phyloP scores from a whole-genome alignment of 345 rosid species.

The Citrus australasica region DNA sequence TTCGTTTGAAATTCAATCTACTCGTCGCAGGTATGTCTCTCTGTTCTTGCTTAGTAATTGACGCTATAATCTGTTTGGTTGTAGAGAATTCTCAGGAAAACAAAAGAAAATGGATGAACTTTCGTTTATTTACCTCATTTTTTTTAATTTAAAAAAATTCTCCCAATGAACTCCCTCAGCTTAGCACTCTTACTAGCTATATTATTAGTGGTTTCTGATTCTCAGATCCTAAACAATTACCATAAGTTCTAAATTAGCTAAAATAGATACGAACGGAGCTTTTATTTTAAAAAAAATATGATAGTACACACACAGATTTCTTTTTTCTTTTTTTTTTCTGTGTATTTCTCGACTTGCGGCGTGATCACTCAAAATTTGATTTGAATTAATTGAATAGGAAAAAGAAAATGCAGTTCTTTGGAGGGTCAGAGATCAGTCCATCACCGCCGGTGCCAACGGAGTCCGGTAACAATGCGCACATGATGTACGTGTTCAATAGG shows the following conservation, averaged over 20 bases:
- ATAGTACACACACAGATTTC: background rate
- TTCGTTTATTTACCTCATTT: background rate
- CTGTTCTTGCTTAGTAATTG: background rate
- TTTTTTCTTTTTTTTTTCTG: background rate
- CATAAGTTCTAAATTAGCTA: background rate
- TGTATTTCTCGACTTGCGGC: background rate
- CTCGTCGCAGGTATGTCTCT: background rate
- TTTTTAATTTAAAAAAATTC: background rate
- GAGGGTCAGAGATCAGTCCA: constrained; percentile 87
- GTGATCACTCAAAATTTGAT: background rate
- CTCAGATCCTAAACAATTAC: background rate
- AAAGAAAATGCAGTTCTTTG: constrained; percentile 79
- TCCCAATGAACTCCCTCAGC: background rate
- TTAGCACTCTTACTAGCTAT: background rate
- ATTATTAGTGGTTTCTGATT: background rate
- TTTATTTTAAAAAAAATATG: background rate
- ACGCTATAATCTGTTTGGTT: background rate
- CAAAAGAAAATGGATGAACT: background rate
- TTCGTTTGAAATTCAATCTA: background rate
- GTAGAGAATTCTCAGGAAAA: background rate
- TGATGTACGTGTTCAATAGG: constrained; percentile 80
- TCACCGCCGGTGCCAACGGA: constrained; percentile 74
- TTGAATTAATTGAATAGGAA: background rate
- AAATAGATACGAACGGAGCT: background rate
- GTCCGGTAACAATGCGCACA: constrained; percentile 79